These are phyloP conservation scores for Phytophthora agathidicida DNA, from an alignment of 352 stramenopile species.

Conservation along the genomic window DNA sequence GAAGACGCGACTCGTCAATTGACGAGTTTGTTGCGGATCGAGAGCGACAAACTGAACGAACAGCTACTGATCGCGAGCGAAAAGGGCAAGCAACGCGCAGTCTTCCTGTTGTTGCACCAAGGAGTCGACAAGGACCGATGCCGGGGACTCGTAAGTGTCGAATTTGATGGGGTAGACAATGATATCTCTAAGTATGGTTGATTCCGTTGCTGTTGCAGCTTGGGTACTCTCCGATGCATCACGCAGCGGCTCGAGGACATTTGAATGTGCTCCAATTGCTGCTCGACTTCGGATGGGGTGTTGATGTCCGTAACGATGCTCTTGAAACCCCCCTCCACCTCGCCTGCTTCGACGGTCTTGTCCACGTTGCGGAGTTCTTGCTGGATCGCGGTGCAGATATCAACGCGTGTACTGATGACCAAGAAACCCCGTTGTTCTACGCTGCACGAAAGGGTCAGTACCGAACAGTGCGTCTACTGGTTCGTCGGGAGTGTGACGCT, in stretches of 20 bases:
- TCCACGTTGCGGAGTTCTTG: slow-evolving; percentile 58
- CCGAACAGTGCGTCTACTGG: slow-evolving; percentile 61
- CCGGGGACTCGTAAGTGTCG: slow-evolving; percentile 56
- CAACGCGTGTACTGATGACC: slow-evolving; percentile 53
- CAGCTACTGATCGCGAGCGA: slow-evolving; percentile 74
- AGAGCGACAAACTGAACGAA: slow-evolving; percentile 51
- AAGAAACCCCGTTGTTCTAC: slow-evolving; percentile 80
- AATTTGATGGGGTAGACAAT: not conserved
- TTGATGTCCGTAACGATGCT: slow-evolving; percentile 50
- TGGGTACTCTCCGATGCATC: slow-evolving; percentile 72
- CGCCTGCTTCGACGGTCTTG: slow-evolving; percentile 65
- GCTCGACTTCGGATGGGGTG: slow-evolving; percentile 66
- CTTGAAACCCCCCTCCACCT: slow-evolving; percentile 77
- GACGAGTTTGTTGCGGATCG: slow-evolving; percentile 45
- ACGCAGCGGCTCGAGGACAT: slow-evolving; percentile 70
- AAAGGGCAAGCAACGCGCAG: slow-evolving; percentile 67
- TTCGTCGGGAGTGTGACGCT: slow-evolving; percentile 70
- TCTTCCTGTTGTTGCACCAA: slow-evolving; percentile 78
- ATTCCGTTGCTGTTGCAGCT: slow-evolving; percentile 28
- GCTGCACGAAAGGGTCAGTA: slow-evolving; percentile 71
- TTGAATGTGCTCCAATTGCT: slow-evolving; percentile 70
- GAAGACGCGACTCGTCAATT: slow-evolving; percentile 38
- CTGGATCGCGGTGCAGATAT: slow-evolving; percentile 64
- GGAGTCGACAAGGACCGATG: slow-evolving; percentile 59
- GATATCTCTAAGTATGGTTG: not conserved